A percentile compares a stretch with the other conserved stretches of the same genome.
Evolutionary conservation across 2,329 filamentous ascomycete genomes (phyloP).

Genomic region (Aspergillus calidoustus): DNA sequence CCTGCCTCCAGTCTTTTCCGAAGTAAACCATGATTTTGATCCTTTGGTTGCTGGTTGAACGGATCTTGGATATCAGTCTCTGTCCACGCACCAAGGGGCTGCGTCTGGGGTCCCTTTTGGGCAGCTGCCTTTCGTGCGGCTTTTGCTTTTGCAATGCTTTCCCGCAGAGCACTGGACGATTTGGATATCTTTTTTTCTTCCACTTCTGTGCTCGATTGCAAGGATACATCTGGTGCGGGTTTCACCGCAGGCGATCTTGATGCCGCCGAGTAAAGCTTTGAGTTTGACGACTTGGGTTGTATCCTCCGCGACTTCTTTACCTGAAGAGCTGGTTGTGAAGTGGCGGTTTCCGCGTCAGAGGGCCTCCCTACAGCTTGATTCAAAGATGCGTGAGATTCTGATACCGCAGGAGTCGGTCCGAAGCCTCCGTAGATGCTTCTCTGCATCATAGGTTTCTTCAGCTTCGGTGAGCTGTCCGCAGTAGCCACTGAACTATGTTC

Average conservation of each 20-base stretch:
- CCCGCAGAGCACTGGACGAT: slow-evolving; percentile 79
- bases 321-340: slow-evolving; percentile 43
- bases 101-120: slow-evolving; percentile 33
- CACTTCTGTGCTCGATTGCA: slow-evolving; percentile 33
- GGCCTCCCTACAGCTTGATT: slow-evolving; percentile 62
- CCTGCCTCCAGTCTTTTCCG: slow-evolving; percentile 74
- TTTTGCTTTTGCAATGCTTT: slow-evolving; percentile 92
- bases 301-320: slow-evolving; percentile 44
- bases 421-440: slow-evolving; percentile 42
- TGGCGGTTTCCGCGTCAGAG: slow-evolving; percentile 41
- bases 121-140: slow-evolving; percentile 69
- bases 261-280: slow-evolving; percentile 35
- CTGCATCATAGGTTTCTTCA: slow-evolving; percentile 29
- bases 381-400: slow-evolving; percentile 59
- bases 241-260: slow-evolving; percentile 38
- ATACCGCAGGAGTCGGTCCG: slow-evolving; percentile 52
- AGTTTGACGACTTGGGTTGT: slow-evolving; percentile 35
- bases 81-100: slow-evolving; percentile 52
- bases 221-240: slow-evolving; percentile 36
- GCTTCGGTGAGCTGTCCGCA: slow-evolving; percentile 31
- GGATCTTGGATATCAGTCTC: slow-evolving; percentile 45
- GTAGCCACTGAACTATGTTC: slow-evolving; percentile 20
- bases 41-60: slow-evolving; percentile 66
- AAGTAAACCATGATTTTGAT: slow-evolving; percentile 68
- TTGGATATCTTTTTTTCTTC: slow-evolving; percentile 58